These are phyloP conservation scores for Podosphaera xanthii DNA, from an alignment of 2,329 filamentous ascomycete species.

Conservation along the genomic window DNA sequence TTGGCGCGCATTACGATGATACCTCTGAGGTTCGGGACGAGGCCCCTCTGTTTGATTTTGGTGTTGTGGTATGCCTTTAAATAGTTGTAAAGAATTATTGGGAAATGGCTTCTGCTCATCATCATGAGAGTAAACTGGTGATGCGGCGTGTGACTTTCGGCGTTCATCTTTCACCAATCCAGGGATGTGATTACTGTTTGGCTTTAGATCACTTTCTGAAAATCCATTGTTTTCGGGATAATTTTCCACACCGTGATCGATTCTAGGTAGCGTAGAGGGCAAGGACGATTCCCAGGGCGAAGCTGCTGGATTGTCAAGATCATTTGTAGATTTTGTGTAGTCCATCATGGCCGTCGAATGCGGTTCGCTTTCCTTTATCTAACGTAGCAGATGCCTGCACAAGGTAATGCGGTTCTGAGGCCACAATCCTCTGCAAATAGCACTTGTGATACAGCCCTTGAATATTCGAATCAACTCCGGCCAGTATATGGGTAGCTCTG, in stretches of 20 bases:
- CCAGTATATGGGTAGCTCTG: not conserved
- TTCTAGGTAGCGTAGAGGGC: constrained; percentile 12
- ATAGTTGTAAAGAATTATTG: constrained; percentile 5
- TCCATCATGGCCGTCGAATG: constrained; percentile 27
- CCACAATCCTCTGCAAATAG: not conserved
- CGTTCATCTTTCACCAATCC: constrained; percentile 12
- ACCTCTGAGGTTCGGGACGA: constrained; percentile 16
- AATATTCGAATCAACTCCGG: not conserved
- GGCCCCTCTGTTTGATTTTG: constrained; percentile 16
- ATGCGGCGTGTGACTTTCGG: constrained; percentile 13
- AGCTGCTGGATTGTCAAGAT: constrained; percentile 30
- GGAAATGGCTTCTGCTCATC: constrained; percentile 15
- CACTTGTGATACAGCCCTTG: not conserved
- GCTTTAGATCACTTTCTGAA: constrained; percentile 11
- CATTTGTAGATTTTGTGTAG: constrained; percentile 34
- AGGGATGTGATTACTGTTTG: constrained; percentile 11
- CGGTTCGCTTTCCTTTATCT: not conserved
- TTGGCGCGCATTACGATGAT: constrained; percentile 14
- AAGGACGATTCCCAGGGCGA: constrained; percentile 34
- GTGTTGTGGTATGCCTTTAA: constrained; percentile 6
- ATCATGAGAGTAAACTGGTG: constrained; percentile 9
- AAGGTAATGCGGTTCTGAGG: not conserved
- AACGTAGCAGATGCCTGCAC: not conserved
- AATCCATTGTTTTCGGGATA: constrained; percentile 5
- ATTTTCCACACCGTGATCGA: constrained; percentile 6